Conservation (phyloP, 2,329 filamentous ascomycete genomes). For the Aspergillus eucalypticola region DNA sequence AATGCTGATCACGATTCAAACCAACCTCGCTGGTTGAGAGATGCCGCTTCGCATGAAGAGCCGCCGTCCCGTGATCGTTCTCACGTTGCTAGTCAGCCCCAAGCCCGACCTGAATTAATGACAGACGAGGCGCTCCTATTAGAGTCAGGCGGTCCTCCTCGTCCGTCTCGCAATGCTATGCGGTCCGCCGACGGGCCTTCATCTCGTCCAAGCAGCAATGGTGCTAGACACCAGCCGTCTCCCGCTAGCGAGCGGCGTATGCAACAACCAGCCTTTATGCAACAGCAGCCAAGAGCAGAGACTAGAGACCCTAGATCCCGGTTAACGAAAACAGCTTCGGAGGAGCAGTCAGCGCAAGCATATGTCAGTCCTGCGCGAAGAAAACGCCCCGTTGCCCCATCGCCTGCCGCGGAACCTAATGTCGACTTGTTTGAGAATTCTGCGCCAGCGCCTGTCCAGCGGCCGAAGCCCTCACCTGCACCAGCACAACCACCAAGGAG, state of each 20-base stretch:
- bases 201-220: slow-evolving; percentile 19
- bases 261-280: slow-evolving; percentile 57
- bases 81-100: slow-evolving; percentile 24
- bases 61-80: slow-evolving; percentile 18
- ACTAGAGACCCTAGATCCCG: slow-evolving; percentile 57
- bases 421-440: slow-evolving; percentile 65
- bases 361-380: slow-evolving; percentile 86
- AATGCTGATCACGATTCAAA: slow-evolving; percentile 69
- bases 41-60: slow-evolving; percentile 50
- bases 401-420: slow-evolving; percentile 49
- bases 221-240: slow-evolving; percentile 26
- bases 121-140: slow-evolving; percentile 61
- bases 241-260: slow-evolving; percentile 25
- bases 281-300: slow-evolving; percentile 44
- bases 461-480: slow-evolving; percentile 34
- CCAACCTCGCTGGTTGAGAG: slow-evolving; percentile 95
- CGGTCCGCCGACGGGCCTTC: slow-evolving; percentile 27
- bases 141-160: slow-evolving; percentile 32
- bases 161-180: slow-evolving; percentile 27
- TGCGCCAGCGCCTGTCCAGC: slow-evolving; percentile 27
- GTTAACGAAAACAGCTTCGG: slow-evolving; percentile 70
- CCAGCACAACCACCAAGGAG: slow-evolving; percentile 40
- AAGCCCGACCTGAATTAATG: slow-evolving; percentile 29
- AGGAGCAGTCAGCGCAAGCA: slow-evolving; percentile 77
- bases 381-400: slow-evolving; percentile 58